Evolutionary conservation across 2,329 filamentous ascomycete species (phyloP).

Genomic region (Stachybotrys elegans): DNA sequence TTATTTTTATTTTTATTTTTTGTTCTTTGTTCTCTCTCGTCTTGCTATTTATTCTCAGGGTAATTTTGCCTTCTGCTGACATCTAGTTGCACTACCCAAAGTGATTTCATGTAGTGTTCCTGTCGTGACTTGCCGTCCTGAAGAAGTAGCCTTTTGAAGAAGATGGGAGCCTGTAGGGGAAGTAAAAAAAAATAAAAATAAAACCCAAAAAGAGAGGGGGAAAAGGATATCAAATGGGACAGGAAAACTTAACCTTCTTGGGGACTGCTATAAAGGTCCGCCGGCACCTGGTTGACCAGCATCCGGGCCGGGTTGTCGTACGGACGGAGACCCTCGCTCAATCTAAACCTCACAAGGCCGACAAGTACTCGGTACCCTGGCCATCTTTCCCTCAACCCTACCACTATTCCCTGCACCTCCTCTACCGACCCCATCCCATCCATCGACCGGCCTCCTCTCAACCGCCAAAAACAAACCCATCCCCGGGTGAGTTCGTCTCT

Average conservation of each 20-base stretch:
- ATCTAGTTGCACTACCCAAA: too few species aligned
- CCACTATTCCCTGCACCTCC: slow-evolving; percentile 23
- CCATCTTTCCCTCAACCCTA: slow-evolving; percentile 17
- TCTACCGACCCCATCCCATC: slow-evolving; percentile 14
- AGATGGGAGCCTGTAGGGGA: not conserved
- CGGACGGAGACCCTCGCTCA: slow-evolving; percentile 1
- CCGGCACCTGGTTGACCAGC: too few species aligned
- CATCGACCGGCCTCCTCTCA: slow-evolving; percentile 16
- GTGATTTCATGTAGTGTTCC: too few species aligned
- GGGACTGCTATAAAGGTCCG: too few species aligned
- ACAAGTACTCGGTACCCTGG: slow-evolving; percentile 1
- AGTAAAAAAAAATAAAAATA: not conserved
- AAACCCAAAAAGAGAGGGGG: too few species aligned
- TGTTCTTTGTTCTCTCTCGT: not conserved
- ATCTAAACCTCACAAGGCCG: slow-evolving; percentile 5
- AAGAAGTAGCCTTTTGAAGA: too few species aligned
- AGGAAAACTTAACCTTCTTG: too few species aligned
- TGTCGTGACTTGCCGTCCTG: too few species aligned
- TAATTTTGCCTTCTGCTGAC: too few species aligned
- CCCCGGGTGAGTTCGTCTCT: slow-evolving; percentile 18
- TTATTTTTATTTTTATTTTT: not conserved
- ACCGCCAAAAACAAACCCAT: slow-evolving; percentile 28
- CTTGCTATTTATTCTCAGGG: too few species aligned
- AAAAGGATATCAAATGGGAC: too few species aligned
- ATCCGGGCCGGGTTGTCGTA: too few species aligned